phyloP scores from a whole-genome alignment of 768 basidiomycete genomes.

The Lactarius trivialis region DNA sequence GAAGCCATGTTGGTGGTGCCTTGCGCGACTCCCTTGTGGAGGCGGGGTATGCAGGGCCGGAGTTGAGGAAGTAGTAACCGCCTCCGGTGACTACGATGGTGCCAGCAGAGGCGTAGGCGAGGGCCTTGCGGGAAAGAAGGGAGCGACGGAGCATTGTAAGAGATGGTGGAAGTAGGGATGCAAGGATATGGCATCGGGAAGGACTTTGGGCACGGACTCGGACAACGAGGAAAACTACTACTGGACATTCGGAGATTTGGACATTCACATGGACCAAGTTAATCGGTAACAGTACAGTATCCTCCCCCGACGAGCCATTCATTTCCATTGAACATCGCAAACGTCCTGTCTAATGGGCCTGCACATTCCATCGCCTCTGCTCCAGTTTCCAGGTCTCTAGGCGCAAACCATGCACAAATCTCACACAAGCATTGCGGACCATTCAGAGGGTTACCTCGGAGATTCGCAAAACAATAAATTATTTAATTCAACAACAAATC shows the following conservation, averaged over 20 bases:
- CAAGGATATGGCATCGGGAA: background rate
- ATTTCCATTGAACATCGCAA: background rate
- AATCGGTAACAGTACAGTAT: too few relatives aligned
- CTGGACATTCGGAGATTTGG: background rate
- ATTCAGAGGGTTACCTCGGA: background rate
- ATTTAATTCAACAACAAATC: background rate
- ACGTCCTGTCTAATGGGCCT: background rate
- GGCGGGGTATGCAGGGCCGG: conserved; percentile 59
- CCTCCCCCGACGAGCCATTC: too few relatives aligned
- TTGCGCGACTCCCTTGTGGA: conserved; percentile 61
- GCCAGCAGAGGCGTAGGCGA: conserved; percentile 48
- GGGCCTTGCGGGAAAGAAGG: conserved; percentile 49
- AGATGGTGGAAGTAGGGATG: background rate
- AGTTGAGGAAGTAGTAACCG: conserved; percentile 68
- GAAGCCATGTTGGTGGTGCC: conserved; percentile 74
- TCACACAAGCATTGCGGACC: background rate
- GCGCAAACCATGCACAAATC: background rate
- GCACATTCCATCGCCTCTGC: background rate
- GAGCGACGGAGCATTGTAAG: conserved; percentile 24
- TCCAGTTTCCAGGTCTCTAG: background rate
- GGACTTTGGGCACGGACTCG: background rate
- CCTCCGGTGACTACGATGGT: conserved; percentile 48
- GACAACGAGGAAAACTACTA: background rate
- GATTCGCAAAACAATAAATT: background rate
- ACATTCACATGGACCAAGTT: background rate